A percentile compares a stretch with the other conserved stretches of the same genome.
phyloP scores from a whole-genome alignment of 768 basidiomycete genomes.

The Tricholomella constricta region DNA sequence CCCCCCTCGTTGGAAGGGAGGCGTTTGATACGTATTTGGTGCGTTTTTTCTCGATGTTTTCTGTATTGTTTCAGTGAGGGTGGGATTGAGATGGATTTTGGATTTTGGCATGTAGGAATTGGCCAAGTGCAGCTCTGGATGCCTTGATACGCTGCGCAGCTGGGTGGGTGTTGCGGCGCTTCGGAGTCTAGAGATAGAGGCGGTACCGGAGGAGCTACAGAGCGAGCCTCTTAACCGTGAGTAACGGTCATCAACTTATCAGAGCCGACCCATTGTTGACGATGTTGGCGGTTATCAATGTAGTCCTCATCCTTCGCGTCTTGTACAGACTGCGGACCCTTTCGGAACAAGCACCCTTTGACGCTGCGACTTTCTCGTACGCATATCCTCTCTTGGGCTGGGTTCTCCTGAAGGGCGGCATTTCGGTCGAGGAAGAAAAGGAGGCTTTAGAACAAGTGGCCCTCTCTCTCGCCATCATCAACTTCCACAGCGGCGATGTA shows the following conservation, averaged over 20 bases:
- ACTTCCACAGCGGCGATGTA: constrained; percentile 74
- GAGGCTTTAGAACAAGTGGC: constrained; percentile 78
- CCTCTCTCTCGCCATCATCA: constrained; percentile 68
- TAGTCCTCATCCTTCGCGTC: constrained; percentile 81
- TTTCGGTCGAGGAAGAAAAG: constrained; percentile 66
- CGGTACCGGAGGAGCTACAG: constrained; percentile 71
- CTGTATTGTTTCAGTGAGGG: background rate
- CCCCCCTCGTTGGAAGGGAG: constrained; percentile 57
- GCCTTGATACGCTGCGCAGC: constrained; percentile 64
- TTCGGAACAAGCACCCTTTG: constrained; percentile 80
- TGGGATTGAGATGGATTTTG: background rate
- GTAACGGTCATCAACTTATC: constrained; percentile 19
- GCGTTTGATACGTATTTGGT: constrained; percentile 84
- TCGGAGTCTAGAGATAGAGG: constrained; percentile 63
- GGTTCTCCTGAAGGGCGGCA: constrained; percentile 70
- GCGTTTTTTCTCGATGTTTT: constrained; percentile 25
- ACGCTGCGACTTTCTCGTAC: constrained; percentile 85
- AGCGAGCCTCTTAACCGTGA: constrained; percentile 70
- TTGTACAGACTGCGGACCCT: constrained; percentile 82
- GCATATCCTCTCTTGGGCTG: constrained; percentile 71
- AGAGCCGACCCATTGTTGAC: background rate
- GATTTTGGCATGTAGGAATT: constrained; percentile 61
- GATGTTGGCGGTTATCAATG: background rate
- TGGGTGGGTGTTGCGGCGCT: constrained; percentile 88
- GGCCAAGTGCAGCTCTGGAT: constrained; percentile 70